Percentiles rank a stretch among this genome's conserved stretches.
Conservation (phyloP, 2,329 filamentous ascomycete genomes). For the Fusarium albosuccineum region DNA sequence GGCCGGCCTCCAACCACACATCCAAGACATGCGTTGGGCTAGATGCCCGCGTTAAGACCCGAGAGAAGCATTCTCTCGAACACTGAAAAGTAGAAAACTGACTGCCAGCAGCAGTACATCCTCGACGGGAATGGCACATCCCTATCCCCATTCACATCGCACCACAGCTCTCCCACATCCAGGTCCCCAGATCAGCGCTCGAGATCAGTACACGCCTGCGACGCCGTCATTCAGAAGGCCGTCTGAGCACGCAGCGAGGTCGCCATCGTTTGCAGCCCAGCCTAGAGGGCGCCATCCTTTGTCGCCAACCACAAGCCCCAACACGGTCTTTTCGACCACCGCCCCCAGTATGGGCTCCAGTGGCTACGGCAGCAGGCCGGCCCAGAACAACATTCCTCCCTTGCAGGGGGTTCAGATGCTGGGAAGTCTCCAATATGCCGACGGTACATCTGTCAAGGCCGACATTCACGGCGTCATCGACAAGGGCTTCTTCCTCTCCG, state of each 20-base stretch:
- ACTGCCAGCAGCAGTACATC: constrained; percentile 60
- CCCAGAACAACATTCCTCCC: constrained; percentile 63
- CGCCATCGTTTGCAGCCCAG: constrained; percentile 62
- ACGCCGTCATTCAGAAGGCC: constrained; percentile 65
- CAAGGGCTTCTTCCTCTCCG: constrained; percentile 87
- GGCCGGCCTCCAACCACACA: background rate
- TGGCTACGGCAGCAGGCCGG: constrained; percentile 52
- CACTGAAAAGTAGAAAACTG: constrained; percentile 32
- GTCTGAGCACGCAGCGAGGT: constrained; percentile 64
- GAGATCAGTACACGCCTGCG: constrained; percentile 66
- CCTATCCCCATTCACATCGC: constrained; percentile 58
- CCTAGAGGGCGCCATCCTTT: constrained; percentile 65
- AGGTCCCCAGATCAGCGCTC: constrained; percentile 61
- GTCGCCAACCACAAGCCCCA: constrained; percentile 65
- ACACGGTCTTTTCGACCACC: constrained; percentile 59
- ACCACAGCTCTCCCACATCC: constrained; percentile 66
- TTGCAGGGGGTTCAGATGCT: constrained; percentile 64
- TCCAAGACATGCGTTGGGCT: constrained; percentile 16
- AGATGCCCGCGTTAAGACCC: constrained; percentile 14
- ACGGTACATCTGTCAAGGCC: constrained; percentile 71
- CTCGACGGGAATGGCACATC: constrained; percentile 69
- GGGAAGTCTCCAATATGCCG: constrained; percentile 72
- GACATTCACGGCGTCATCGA: constrained; percentile 86
- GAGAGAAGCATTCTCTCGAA: constrained; percentile 14
- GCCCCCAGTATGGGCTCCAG: constrained; percentile 63